These are phyloP conservation scores for Pichia thaimueangensis DNA, from an alignment of 805 yeast genomes.

Conservation along the genomic window DNA sequence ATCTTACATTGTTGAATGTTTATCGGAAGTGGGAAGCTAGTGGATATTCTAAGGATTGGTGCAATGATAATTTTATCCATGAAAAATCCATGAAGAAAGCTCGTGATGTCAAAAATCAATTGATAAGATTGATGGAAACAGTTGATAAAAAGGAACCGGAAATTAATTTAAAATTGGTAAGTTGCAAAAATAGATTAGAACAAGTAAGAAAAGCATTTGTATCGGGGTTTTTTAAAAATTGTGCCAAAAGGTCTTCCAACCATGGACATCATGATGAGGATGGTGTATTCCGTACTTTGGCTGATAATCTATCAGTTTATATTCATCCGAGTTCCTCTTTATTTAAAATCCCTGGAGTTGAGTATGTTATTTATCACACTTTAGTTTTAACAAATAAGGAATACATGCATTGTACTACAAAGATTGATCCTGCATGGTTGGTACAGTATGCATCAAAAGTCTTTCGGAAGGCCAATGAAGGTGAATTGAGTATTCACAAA, in stretches of 20 bases:
- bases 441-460: constrained; percentile 64
- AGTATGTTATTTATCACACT: constrained; percentile 77
- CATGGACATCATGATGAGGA: constrained; percentile 35
- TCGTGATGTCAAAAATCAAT: constrained; percentile 71
- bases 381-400: constrained; percentile 78
- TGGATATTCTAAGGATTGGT: constrained; percentile 60
- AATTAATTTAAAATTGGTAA: constrained; percentile 22
- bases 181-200: constrained; percentile 54
- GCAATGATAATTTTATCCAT: constrained; percentile 74
- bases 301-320: constrained; percentile 66
- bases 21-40: constrained; percentile 69
- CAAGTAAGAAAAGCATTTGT: constrained; percentile 54
- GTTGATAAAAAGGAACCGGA: constrained; percentile 27
- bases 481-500: constrained; percentile 43
- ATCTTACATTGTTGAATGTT: constrained; percentile 74
- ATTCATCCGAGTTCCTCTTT: constrained; percentile 85
- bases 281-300: constrained; percentile 45
- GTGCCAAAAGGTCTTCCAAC: constrained; percentile 53
- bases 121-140: constrained; percentile 48
- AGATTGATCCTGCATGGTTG: constrained; percentile 80
- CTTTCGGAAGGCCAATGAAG: constrained; percentile 56
- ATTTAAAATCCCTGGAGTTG: constrained; percentile 47
- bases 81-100: constrained; percentile 72
- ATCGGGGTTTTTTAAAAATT: constrained; percentile 62
- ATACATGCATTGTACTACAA: constrained; percentile 84